A percentile compares a stretch with the other conserved stretches of the same genome.
Conservation (phyloP, 176 grass and related monocot species). For the Phoenix dactylifera region DNA sequence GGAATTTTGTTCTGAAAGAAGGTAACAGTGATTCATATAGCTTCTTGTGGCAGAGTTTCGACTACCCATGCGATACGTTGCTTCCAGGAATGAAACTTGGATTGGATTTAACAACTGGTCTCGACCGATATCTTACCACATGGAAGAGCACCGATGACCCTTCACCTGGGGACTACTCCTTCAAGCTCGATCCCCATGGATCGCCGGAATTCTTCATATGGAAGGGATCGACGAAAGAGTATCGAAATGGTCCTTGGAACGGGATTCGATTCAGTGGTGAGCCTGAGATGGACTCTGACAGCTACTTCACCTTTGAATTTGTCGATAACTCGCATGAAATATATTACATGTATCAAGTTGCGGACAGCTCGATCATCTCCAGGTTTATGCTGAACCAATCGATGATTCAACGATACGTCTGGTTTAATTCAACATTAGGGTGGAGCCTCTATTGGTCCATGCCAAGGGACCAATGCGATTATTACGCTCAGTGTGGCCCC, state of each 20-base stretch:
- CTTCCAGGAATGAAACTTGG: constrained; percentile 1
- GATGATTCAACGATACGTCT: too few relatives aligned
- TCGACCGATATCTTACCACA: not conserved
- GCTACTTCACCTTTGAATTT: too few relatives aligned
- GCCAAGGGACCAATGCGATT: not conserved
- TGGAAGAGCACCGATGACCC: not conserved
- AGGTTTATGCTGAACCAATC: too few relatives aligned
- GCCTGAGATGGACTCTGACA: not conserved
- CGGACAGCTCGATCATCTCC: too few relatives aligned
- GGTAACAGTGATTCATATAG: not conserved
- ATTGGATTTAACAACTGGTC: not conserved
- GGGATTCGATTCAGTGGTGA: not conserved
- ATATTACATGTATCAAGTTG: too few relatives aligned
- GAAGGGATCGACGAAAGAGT: not conserved
- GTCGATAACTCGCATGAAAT: too few relatives aligned
- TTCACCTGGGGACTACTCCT: not conserved
- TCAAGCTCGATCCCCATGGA: not conserved
- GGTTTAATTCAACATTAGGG: too few relatives aligned
- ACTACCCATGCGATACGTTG: not conserved
- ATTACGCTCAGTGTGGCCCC: constrained; percentile 1
- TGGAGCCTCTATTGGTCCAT: constrained; percentile 2
- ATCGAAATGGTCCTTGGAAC: not conserved
- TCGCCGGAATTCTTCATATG: not conserved
- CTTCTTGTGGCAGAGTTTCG: not conserved
- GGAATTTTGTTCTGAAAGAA: not conserved